Percentiles rank a stretch among this genome's conserved stretches.
Conservation (phyloP, 2,329 filamentous ascomycete species). For the Thermoascus crustaceus region DNA sequence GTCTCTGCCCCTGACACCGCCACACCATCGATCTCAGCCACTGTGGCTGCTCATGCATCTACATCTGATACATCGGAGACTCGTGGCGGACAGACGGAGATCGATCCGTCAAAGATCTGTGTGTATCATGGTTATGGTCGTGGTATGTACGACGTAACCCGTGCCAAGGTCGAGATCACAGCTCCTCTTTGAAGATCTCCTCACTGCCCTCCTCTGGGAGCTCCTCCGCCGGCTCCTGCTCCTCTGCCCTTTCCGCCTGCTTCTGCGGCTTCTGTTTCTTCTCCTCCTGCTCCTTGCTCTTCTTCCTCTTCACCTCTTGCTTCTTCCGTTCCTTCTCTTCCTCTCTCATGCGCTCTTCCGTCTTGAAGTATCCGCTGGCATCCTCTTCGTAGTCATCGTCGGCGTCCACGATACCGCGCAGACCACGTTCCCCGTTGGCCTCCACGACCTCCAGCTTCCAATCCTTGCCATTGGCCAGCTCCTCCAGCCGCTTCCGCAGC, state of each 20-base stretch:
- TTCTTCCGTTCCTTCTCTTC: constrained; percentile 12
- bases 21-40: too few relatives aligned
- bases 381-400: constrained; percentile 49
- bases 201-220: constrained; percentile 24
- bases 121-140: too few relatives aligned
- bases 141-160: too few relatives aligned
- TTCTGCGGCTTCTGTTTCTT: constrained; percentile 10
- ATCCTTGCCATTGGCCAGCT: constrained; percentile 59
- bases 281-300: constrained; percentile 13
- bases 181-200: constrained; percentile 33
- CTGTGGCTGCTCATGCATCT: too few relatives aligned
- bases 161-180: constrained; percentile 24
- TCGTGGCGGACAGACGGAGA: too few relatives aligned
- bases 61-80: too few relatives aligned
- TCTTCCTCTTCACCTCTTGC: constrained; percentile 17
- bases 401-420: constrained; percentile 60
- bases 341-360: constrained; percentile 18
- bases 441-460: constrained; percentile 80
- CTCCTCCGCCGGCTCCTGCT: constrained; percentile 8
- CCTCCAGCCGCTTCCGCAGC: constrained; percentile 59
- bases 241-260: constrained; percentile 11
- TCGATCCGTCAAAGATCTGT: too few relatives aligned
- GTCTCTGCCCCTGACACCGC: too few relatives aligned
- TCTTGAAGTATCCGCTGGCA: constrained; percentile 18
- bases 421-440: constrained; percentile 55